phyloP scores from a whole-genome alignment of 1,284 basidiomycete genomes.

The Rhodotorula sp. region DNA sequence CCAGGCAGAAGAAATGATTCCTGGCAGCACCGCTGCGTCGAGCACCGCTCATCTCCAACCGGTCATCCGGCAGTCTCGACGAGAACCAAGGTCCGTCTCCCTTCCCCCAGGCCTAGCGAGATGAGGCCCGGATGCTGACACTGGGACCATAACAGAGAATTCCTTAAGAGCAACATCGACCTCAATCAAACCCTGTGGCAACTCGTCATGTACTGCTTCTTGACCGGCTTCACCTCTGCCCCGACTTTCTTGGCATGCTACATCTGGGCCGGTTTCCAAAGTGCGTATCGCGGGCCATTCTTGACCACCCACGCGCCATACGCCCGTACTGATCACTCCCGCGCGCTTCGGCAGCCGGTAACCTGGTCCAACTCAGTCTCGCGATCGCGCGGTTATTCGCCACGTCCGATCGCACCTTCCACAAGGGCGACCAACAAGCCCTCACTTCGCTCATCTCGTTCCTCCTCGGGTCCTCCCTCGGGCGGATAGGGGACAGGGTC shows the following conservation, averaged over 20 bases:
- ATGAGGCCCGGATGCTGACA: no score
- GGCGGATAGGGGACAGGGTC: conserved; percentile 55
- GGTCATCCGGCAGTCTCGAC: not conserved
- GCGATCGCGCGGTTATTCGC: conserved; percentile 64
- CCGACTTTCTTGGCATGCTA: conserved; percentile 73
- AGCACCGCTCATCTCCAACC: not conserved
- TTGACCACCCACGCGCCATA: not conserved
- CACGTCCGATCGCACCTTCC: conserved; percentile 60
- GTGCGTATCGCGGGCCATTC: conserved; percentile 15
- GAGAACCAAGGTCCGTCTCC: not conserved
- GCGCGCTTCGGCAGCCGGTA: conserved; percentile 42
- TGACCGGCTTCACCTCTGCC: conserved; percentile 62
- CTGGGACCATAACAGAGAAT: not conserved
- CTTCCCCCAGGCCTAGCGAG: no score
- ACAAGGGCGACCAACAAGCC: conserved; percentile 75
- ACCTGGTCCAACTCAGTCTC: conserved; percentile 59
- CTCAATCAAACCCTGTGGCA: conserved; percentile 59
- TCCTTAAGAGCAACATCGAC: conserved; percentile 61
- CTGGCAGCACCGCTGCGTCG: not conserved
- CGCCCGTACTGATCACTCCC: not conserved
- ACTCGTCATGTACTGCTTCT: conserved; percentile 73
- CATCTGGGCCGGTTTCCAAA: conserved; percentile 85
- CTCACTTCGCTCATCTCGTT: conserved; percentile 72
- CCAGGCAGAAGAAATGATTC: not conserved
- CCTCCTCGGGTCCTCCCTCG: conserved; percentile 52